Evolutionary conservation across 306 rosid species (phyloP).

Genomic region (Luffa aegyptiaca): DNA sequence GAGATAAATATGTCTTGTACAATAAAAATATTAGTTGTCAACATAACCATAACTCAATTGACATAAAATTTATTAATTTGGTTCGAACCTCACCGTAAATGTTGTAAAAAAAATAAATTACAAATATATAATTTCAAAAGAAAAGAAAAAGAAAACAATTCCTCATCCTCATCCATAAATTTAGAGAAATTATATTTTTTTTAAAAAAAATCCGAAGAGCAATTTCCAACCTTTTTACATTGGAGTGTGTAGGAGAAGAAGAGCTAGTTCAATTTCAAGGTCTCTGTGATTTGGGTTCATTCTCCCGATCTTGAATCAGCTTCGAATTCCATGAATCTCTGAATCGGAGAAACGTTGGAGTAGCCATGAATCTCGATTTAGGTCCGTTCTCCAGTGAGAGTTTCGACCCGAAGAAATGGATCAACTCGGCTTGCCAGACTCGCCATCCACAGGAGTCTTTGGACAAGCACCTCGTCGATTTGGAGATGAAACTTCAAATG

Average conservation of each 20-base stretch:
- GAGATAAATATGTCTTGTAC: too few species aligned
- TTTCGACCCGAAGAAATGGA: constrained; percentile 92
- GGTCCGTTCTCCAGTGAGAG: constrained; percentile 76
- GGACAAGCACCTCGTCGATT: constrained; percentile 75
- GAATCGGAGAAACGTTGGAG: neutral
- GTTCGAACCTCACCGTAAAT: too few species aligned
- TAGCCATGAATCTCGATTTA: constrained; percentile 74
- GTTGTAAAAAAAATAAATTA: too few species aligned
- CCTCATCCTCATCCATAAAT: neutral
- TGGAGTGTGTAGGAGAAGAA: neutral
- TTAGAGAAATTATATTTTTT: too few species aligned
- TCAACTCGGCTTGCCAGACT: constrained; percentile 74
- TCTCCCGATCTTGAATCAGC: neutral
- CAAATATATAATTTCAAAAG: too few species aligned
- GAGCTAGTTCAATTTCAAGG: neutral
- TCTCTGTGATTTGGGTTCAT: neutral
- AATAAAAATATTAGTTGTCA: too few species aligned
- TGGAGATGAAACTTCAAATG: constrained; percentile 97
- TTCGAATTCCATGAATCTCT: neutral
- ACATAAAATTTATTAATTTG: too few species aligned
- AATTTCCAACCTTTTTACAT: neutral
- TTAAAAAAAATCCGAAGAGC: neutral
- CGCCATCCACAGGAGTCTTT: constrained; percentile 81
- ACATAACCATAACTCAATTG: too few species aligned
- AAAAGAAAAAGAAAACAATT: too few species aligned